Evolutionary conservation across 352 stramenopile genomes (phyloP), one percentile per base, ranked within the genome.

Genomic region (Plasmopara viticola): DNA sequence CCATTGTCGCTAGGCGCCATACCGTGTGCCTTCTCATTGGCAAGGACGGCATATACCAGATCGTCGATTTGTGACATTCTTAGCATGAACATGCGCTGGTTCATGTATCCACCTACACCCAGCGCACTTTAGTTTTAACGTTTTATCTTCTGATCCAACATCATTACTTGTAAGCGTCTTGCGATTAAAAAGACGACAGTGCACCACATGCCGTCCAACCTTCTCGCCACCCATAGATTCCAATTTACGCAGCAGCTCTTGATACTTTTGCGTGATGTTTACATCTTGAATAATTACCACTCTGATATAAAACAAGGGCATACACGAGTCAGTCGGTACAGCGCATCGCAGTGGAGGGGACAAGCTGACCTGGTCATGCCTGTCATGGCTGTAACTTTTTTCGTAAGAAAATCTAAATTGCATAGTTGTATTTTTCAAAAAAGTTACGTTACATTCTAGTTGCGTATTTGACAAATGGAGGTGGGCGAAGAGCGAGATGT

Each of bases 41-140:
- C 75, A 15, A 94, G 66, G 48, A 90, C 81, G 1, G 83, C 80
- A 64, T 91, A 94, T 53, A 94, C 77, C 29, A 90, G 60, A 54
- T 90, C 83, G 49, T 94, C 79, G 56, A 89, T 91, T 55, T 94
- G 83, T 9, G 80, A 91, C 80, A 90, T 91, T n/a, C 83, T 64
- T 46, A 94, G 66, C 78, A 94, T 87, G 72, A 88, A 90, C 83
- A 94, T 94, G 66, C 83, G 83, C 70, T 94, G 83, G 71, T 91
- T 94, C 48, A 65, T 70, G 68, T 87, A 90, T 31, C 78, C 80
- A 51, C 82, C 83, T 87, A 53, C 20, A 25, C 1, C 20, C 20
- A 25, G 20, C 33, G 13, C 2, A 29, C 17, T 18, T 52, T 37
- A 56, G 37, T 51, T 33, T 10, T 9, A 40, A 30, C n/a, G 13